Percentiles rank a stretch among this genome's conserved stretches.
These are phyloP conservation scores for Linum lewisii DNA, from an alignment of 345 rosid species.

Conservation along the genomic window DNA sequence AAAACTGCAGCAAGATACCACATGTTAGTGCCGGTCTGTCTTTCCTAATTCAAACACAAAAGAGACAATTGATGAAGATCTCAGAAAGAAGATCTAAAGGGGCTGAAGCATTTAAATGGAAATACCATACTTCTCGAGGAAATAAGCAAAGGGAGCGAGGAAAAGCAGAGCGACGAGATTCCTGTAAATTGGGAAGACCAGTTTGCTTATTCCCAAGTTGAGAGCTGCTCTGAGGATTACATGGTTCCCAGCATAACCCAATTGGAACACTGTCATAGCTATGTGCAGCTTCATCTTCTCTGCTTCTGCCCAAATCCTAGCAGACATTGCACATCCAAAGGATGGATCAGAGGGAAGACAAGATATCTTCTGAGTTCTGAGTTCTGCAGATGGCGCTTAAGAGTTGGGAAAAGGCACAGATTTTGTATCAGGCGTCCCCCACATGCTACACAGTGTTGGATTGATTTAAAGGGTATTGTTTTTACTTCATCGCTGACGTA, in stretches of 20 bases:
- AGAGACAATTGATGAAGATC: neutral
- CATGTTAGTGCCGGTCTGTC: slow-evolving; percentile 38
- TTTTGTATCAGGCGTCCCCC: too few relatives aligned
- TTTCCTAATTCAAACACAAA: slow-evolving; percentile 24
- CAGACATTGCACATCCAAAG: neutral
- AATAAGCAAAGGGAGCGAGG: slow-evolving; percentile 51
- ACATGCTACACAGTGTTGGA: too few relatives aligned
- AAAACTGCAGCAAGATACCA: slow-evolving; percentile 40
- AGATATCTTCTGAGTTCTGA: too few relatives aligned
- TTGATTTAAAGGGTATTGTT: too few relatives aligned
- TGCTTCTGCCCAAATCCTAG: slow-evolving; percentile 19
- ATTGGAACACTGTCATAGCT: slow-evolving; percentile 52
- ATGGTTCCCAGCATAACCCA: slow-evolving; percentile 59
- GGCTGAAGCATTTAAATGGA: neutral
- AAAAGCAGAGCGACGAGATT: slow-evolving; percentile 48
- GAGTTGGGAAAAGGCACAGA: too few relatives aligned
- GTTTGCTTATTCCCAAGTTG: slow-evolving; percentile 65
- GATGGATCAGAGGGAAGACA: too few relatives aligned
- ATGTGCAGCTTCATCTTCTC: slow-evolving; percentile 48
- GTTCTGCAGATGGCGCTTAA: too few relatives aligned
- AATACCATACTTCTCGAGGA: slow-evolving; percentile 45
- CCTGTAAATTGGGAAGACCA: slow-evolving; percentile 60
- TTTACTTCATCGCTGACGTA: too few relatives aligned
- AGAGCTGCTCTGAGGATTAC: slow-evolving; percentile 55
- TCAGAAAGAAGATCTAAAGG: slow-evolving; percentile 2